Percentiles rank a stretch among this genome's conserved stretches.
phyloP scores from a whole-genome alignment of 805 yeast genomes.

The Lipomyces sp. region DNA sequence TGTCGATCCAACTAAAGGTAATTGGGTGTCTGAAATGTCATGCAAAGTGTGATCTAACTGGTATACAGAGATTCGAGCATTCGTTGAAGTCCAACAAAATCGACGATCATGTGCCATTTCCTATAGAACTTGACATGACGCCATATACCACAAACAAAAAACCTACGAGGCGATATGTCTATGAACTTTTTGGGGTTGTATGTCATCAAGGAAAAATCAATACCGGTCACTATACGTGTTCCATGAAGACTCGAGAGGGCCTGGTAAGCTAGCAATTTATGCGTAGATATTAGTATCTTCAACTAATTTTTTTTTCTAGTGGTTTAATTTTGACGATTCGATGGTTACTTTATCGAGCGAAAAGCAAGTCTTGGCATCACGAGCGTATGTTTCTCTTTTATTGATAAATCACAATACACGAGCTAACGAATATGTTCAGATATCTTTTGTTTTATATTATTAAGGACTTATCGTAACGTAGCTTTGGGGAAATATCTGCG shows the following conservation, averaged over 20 bases:
- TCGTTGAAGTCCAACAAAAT: constrained; percentile 59
- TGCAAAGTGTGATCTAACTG: neutral
- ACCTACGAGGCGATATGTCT: constrained; percentile 44
- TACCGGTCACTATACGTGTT: constrained; percentile 90
- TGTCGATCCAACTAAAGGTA: constrained; percentile 74
- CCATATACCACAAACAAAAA: constrained; percentile 44
- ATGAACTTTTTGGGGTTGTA: constrained; percentile 82
- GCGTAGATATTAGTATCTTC: constrained; percentile 21
- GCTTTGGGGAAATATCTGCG: neutral
- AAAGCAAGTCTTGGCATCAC: constrained; percentile 62
- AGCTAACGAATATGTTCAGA: neutral
- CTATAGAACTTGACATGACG: constrained; percentile 67
- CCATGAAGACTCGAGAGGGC: constrained; percentile 67
- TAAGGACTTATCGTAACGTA: constrained; percentile 14
- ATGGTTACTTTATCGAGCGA: constrained; percentile 64
- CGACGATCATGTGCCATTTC: constrained; percentile 70
- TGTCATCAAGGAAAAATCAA: constrained; percentile 90
- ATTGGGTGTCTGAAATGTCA: neutral
- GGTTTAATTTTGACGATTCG: constrained; percentile 93
- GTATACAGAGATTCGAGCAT: constrained; percentile 53
- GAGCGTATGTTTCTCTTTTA: constrained; percentile 59
- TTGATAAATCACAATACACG: neutral
- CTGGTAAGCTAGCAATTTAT: constrained; percentile 24
- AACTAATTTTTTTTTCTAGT: constrained; percentile 40
- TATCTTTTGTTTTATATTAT: constrained; percentile 27